Evolutionary conservation across 495 filamentous ascomycete genomes (phyloP).

Genomic region (Podospora tetraspora): DNA sequence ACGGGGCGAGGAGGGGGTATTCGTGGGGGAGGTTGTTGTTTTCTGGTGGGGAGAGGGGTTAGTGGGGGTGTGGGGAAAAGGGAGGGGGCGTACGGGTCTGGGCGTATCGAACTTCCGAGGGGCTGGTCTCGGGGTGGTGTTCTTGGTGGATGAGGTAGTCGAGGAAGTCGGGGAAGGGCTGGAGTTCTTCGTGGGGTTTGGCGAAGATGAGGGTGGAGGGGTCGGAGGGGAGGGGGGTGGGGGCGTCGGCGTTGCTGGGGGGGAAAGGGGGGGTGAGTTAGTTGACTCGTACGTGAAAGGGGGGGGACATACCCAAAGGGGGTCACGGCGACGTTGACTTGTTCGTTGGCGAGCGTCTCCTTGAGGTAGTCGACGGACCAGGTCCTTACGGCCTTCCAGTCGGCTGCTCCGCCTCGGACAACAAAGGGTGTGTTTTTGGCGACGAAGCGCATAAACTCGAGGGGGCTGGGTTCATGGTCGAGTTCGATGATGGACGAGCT

Average conservation of each 20-base stretch:
- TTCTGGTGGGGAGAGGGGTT: constrained; percentile 35
- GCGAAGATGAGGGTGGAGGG: constrained; percentile 43
- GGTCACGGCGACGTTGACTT: constrained; percentile 67
- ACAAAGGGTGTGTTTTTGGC: constrained; percentile 65
- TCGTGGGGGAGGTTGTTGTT: constrained; percentile 72
- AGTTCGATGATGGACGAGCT: constrained; percentile 49
- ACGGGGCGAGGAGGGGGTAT: constrained; percentile 52
- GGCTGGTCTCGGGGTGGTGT: constrained; percentile 6
- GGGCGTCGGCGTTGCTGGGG: constrained; percentile 58
- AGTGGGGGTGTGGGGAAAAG: not conserved
- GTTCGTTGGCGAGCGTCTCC: constrained; percentile 42
- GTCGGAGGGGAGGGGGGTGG: constrained; percentile 31
- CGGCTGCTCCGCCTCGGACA: constrained; percentile 49
- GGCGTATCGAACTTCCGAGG: constrained; percentile 45
- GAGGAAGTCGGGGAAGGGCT: constrained; percentile 44
- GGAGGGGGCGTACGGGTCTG: constrained; percentile 43
- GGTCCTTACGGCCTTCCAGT: constrained; percentile 53
- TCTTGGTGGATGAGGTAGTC: constrained; percentile 42
- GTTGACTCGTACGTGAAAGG: not conserved
- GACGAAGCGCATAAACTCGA: constrained; percentile 70
- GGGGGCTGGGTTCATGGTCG: constrained; percentile 55
- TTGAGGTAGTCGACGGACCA: constrained; percentile 57
- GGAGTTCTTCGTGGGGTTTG: constrained; percentile 51
- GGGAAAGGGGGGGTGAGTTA: not conserved
- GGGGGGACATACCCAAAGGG: constrained; percentile 51